Percentiles rank a stretch among this genome's conserved stretches.
These are phyloP conservation scores for Metschnikowia noctiluminum DNA, from an alignment of 805 yeast genomes.

Conservation along the genomic window DNA sequence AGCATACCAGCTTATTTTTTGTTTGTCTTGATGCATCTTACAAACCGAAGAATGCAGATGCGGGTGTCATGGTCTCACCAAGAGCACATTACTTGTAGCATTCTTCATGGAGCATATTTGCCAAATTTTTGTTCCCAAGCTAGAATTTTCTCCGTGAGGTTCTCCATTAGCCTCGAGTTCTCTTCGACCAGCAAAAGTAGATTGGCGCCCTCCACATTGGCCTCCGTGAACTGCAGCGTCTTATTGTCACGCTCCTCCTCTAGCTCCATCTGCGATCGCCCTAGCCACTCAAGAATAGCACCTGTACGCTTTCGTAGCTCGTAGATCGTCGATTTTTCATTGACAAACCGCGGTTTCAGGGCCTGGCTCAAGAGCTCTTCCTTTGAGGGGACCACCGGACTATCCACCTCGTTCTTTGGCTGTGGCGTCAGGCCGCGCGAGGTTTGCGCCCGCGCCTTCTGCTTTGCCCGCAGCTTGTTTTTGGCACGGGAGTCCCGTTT, in stretches of 20 bases:
- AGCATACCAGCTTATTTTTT: too few species aligned
- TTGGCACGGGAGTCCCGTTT: conserved; percentile 11
- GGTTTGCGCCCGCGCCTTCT: conserved; percentile 1
- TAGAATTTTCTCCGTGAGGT: conserved; percentile 64
- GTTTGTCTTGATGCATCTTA: too few species aligned
- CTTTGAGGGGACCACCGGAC: conserved; percentile 19
- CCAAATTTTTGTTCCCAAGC: conserved; percentile 79
- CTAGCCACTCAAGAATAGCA: conserved; percentile 87
- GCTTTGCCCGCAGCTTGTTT: conserved; percentile 8
- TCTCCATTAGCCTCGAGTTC: conserved; percentile 66
- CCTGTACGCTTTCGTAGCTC: conserved; percentile 88
- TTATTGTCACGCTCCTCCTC: conserved; percentile 49
- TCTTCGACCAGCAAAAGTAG: conserved; percentile 41
- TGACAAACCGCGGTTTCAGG: conserved; percentile 80
- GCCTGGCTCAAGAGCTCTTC: conserved; percentile 62
- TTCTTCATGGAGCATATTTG: conserved; percentile 38
- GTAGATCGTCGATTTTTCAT: conserved; percentile 64
- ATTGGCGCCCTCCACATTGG: conserved; percentile 7
- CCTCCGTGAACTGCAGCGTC: conserved; percentile 9
- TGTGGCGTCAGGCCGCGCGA: conserved; percentile 9
- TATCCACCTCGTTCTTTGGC: conserved; percentile 2
- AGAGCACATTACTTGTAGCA: too few species aligned
- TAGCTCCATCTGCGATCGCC: conserved; percentile 80
- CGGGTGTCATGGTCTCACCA: too few species aligned
- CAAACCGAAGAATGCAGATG: too few species aligned